These are phyloP conservation scores for Rhytidiadelphus loreus DNA, from an alignment of 225 moss, liverwort and hornwort species.

Conservation along the genomic window DNA sequence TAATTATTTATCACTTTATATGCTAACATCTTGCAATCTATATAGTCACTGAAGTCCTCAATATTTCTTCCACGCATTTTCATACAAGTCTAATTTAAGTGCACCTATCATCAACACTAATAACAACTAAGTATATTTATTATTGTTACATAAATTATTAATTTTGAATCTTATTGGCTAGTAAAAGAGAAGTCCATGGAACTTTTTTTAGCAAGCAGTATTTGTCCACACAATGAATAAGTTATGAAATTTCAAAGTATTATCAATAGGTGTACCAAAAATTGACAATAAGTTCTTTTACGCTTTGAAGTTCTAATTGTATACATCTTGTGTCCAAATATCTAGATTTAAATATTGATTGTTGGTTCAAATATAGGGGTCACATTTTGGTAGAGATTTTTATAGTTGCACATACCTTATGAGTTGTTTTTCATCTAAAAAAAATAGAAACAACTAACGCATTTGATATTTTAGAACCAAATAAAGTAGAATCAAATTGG, in stretches of 20 bases:
- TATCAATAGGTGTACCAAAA: not conserved
- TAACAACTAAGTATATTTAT: not conserved
- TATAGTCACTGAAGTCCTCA: not conserved
- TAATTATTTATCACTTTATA: not conserved
- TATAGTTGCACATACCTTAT: not conserved
- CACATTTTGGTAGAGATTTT: not conserved
- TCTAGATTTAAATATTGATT: not conserved
- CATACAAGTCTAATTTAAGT: not conserved
- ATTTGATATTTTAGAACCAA: not conserved
- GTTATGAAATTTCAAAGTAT: not conserved
- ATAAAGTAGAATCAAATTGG: not conserved
- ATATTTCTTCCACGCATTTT: not conserved
- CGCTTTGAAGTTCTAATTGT: accelerated
- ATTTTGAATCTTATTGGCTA: not conserved
- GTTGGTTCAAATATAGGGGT: not conserved
- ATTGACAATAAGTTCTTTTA: accelerated
- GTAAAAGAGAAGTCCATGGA: accelerated
- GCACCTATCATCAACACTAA: not conserved
- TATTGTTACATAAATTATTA: not conserved
- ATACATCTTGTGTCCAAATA: not conserved
- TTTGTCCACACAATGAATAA: not conserved
- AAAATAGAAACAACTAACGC: too few relatives aligned
- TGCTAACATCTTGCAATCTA: not conserved
- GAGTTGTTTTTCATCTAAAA: not conserved
- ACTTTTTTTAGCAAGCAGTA: not conserved